Base-by-base conservation (phyloP, 2,329 filamentous ascomycete species). In the Ophiostoma piceae region DNA sequence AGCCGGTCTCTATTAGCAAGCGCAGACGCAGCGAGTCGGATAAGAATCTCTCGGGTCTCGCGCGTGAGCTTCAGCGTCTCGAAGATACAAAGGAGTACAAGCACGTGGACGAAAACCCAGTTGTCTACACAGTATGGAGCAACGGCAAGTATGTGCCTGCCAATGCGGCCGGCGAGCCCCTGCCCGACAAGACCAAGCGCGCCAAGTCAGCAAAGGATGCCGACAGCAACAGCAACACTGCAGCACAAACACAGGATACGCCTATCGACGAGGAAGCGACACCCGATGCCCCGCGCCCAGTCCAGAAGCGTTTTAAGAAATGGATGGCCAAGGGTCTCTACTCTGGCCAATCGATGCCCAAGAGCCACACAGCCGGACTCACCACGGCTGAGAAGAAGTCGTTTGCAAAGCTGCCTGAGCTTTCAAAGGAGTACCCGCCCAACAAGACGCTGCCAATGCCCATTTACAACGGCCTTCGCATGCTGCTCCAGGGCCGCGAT, bases 301-400 rank as follows among this genome's bases (percentile, higher is more conserved):
- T 79, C 72, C 65, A 66, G 39, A 66, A 84, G 70, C 83, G 82
- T 51, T 80, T 83, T 68, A 96, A 96, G 82, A 88, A 88, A 74
- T 98, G 91, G 86, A 82, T 96, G 69, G 83, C 84, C 68, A 91
- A 93, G 77, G 95, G 94, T 11, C 83, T 98, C 16, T 98, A 96
- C 76, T 89, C 92, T 0, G 95, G 95, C 37, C 94, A 97, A 78
- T 84, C 88, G 39, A 80, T 79, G 7, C 84, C 85, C 0, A 73
- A 76, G 7, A 83, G 87, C 70, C 76, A 81, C 8, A 77, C 77
- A 65, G 80, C 82, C 74, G 83, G 84, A 4, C 79, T 88, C n/a
- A 83, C 80, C 2, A 69, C 79, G 1, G 76, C 77, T 2, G 85
- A 86, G 76, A 86, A 83, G 78, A 87, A 84, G 78, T 80, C 79